phyloP scores from a whole-genome alignment of 2,329 filamentous ascomycete genomes.

The Talaromyces sp. region DNA sequence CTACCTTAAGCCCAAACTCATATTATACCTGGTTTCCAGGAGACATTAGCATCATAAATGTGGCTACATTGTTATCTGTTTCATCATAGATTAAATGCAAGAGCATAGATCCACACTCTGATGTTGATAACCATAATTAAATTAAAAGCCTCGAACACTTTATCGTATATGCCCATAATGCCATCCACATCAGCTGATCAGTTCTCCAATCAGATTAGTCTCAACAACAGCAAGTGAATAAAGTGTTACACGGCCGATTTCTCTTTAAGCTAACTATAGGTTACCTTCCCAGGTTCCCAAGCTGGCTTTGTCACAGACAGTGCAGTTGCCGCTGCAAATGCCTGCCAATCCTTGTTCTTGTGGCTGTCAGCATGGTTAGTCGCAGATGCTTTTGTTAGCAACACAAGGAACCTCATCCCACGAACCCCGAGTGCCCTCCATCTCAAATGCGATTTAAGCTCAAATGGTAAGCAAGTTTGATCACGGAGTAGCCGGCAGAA shows the following conservation, averaged over 20 bases:
- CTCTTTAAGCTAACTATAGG: not conserved
- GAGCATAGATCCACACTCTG: too few species aligned
- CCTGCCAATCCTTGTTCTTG: not conserved
- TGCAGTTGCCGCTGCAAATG: not conserved
- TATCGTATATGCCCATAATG: not conserved
- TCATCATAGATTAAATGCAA: too few species aligned
- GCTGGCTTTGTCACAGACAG: not conserved
- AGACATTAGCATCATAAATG: not conserved
- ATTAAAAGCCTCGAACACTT: not conserved
- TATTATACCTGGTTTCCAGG: not conserved
- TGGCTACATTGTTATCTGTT: too few species aligned
- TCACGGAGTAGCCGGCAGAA: not conserved
- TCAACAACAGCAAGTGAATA: not conserved
- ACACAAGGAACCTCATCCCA: not conserved
- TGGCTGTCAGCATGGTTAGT: not conserved
- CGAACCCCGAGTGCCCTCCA: not conserved
- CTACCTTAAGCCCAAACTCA: not conserved
- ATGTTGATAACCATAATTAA: too few species aligned
- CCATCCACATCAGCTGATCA: not conserved
- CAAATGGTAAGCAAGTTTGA: not conserved
- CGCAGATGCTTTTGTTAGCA: not conserved
- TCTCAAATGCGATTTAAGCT: not conserved
- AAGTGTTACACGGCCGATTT: not conserved
- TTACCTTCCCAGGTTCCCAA: not conserved
- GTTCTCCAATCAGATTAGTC: not conserved